phyloP scores from a whole-genome alignment of 345 rosid genomes.

The Pugionium cornutum region DNA sequence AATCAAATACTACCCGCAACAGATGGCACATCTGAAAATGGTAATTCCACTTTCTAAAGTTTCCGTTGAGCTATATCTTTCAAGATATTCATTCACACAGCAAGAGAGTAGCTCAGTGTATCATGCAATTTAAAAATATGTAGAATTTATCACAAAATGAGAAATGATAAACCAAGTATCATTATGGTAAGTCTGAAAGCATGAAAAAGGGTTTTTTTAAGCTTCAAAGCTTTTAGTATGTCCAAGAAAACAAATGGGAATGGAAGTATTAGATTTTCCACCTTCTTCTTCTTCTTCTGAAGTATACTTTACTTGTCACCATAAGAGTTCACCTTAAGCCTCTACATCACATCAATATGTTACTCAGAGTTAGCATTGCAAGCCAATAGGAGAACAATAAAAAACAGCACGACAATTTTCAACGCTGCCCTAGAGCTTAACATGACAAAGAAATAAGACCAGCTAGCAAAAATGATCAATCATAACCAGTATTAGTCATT shows the following conservation, averaged over 20 bases:
- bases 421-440: too few relatives aligned
- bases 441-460: too few relatives aligned
- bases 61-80: background rate
- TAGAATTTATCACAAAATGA: constrained; percentile 2
- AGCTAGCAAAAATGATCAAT: too few relatives aligned
- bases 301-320: background rate
- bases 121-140: constrained; percentile 15
- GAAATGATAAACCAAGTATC: constrained; percentile 9
- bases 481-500: too few relatives aligned
- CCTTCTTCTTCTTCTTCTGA: too few relatives aligned
- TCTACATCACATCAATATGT: constrained; percentile 29
- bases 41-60: too few relatives aligned
- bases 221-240: constrained; percentile 5
- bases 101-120: background rate
- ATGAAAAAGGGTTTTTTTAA: too few relatives aligned
- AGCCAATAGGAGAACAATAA: background rate
- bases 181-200: background rate
- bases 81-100: constrained; percentile 13
- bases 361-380: constrained; percentile 16
- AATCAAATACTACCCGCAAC: background rate
- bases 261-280: too few relatives aligned
- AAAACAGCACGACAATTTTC: too few relatives aligned
- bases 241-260: background rate
- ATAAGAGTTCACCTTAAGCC: constrained; percentile 5
- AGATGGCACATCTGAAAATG: too few relatives aligned